phyloP scores from a whole-genome alignment of 345 rosid species.

The Euphorbia tirucalli region DNA sequence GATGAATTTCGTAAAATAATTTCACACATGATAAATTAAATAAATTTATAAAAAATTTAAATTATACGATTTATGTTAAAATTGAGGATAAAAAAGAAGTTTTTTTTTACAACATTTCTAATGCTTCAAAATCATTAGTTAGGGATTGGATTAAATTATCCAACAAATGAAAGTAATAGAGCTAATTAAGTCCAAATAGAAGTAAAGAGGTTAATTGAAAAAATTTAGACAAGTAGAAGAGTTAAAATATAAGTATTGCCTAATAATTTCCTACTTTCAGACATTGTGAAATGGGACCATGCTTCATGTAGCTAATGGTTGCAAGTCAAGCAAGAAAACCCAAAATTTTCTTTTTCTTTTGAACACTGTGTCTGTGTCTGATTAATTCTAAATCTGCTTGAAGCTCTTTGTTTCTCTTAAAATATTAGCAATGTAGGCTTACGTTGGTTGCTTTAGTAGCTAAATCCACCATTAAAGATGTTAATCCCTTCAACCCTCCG shows the following conservation, averaged over 20 bases:
- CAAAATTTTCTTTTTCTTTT: neutral
- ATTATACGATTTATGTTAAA: too few relatives aligned
- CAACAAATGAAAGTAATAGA: too few relatives aligned
- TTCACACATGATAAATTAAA: too few relatives aligned
- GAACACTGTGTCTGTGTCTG: neutral
- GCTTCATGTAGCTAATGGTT: neutral
- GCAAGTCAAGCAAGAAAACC: slow-evolving; percentile 14
- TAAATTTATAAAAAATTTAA: too few relatives aligned
- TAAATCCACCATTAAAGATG: slow-evolving; percentile 4
- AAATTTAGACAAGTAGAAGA: too few relatives aligned
- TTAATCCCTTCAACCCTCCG: slow-evolving; percentile 11
- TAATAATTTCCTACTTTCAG: neutral
- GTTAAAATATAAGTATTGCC: too few relatives aligned
- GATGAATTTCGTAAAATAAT: too few relatives aligned
- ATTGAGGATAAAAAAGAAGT: neutral
- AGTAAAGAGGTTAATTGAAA: too few relatives aligned
- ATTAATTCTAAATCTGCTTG: neutral
- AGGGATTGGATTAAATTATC: too few relatives aligned
- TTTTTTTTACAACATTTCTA: too few relatives aligned
- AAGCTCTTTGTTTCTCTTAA: neutral
- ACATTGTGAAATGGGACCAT: neutral
- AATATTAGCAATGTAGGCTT: slow-evolving; percentile 1
- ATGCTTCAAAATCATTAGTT: too few relatives aligned
- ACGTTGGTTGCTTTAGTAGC: neutral
- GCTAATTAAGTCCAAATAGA: too few relatives aligned